These are phyloP conservation scores for Melastoma malabathricum DNA, from an alignment of 345 rosid species.

Conservation along the genomic window DNA sequence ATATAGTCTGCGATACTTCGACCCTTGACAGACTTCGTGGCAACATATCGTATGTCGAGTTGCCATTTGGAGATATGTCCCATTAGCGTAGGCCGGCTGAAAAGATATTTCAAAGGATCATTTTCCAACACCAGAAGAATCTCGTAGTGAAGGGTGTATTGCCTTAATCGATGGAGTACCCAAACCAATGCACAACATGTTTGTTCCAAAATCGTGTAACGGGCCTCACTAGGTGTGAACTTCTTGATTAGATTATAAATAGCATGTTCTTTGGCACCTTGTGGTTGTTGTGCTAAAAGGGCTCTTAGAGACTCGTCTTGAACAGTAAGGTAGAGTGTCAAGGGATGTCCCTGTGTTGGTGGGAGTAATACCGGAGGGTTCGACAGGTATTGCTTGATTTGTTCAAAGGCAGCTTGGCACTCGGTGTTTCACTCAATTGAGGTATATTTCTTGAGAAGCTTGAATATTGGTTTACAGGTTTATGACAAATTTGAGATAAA, in stretches of 20 bases:
- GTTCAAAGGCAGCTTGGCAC: neutral
- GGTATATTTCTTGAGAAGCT: neutral
- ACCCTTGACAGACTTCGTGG: no score
- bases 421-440: neutral
- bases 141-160: conserved; percentile 2
- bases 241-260: conserved; percentile 3
- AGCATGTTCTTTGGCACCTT: neutral
- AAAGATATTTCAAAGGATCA: neutral
- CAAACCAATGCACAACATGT: conserved; percentile 5
- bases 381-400: neutral
- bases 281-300: neutral
- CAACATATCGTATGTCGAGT: no score
- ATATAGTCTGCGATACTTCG: no score
- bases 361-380: neutral
- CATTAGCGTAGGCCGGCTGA: neutral
- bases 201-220: neutral
- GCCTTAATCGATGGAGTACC: neutral
- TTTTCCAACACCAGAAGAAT: neutral
- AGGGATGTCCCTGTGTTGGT: neutral
- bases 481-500: neutral
- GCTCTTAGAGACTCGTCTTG: neutral
- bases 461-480: neutral
- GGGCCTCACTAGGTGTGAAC: rapidly evolving
- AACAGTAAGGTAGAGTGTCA: neutral
- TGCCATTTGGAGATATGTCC: neutral